Conservation (phyloP, 768 basidiomycete genomes). For the Lepiota venenata region DNA sequence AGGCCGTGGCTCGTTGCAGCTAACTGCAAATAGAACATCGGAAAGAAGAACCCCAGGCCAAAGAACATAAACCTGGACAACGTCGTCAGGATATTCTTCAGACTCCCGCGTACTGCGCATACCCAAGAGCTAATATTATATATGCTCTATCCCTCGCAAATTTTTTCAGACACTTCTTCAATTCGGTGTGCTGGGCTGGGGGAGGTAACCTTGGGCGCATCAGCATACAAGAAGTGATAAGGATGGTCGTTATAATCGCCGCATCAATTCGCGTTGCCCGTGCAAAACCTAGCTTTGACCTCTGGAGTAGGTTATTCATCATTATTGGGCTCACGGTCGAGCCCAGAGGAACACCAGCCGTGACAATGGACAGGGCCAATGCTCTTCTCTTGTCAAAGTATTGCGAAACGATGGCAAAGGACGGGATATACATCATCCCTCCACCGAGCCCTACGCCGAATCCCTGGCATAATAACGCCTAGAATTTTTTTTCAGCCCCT, state of each 20-base stretch:
- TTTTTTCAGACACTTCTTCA: constrained; percentile 9
- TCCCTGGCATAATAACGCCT: constrained; percentile 41
- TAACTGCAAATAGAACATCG: constrained; percentile 38
- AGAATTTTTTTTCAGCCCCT: constrained; percentile 1
- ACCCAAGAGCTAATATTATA: constrained; percentile 15
- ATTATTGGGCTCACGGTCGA: constrained; percentile 40
- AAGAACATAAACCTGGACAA: constrained; percentile 14
- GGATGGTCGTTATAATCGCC: constrained; percentile 6
- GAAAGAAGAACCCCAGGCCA: constrained; percentile 24
- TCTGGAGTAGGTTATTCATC: constrained; percentile 39
- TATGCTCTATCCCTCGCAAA: constrained; percentile 15
- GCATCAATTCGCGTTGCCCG: constrained; percentile 10
- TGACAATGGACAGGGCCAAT: constrained; percentile 34
- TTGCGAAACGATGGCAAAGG: constrained; percentile 36
- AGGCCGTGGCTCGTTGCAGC: constrained; percentile 29
- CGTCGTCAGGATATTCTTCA: background rate
- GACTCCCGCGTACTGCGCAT: background rate
- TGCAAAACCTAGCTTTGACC: constrained; percentile 26
- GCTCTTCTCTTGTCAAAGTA: constrained; percentile 37
- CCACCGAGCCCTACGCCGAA: constrained; percentile 38
- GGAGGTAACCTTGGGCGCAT: constrained; percentile 20
- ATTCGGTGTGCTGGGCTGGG: constrained; percentile 21
- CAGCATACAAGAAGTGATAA: constrained; percentile 23
- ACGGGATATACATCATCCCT: constrained; percentile 38
- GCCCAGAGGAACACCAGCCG: constrained; percentile 16